Evolutionary conservation across 2,329 filamentous ascomycete species (phyloP).

Genomic region (Colletotrichum sublineola): DNA sequence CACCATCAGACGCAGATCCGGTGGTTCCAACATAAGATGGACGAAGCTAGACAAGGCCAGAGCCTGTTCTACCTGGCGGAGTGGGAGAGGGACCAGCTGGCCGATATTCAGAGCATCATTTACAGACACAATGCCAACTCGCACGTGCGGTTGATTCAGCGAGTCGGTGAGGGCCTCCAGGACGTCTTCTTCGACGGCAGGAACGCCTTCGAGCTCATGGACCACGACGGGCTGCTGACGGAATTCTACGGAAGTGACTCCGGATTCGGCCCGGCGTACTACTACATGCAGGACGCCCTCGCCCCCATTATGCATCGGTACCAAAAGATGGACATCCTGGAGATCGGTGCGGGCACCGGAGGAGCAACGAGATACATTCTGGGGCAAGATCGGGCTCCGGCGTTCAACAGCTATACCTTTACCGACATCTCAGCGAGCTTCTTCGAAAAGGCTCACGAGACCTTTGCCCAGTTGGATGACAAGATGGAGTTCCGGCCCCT

Average conservation of each 20-base stretch:
- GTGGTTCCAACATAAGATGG: neutral
- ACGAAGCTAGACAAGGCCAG: neutral
- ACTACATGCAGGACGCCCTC: neutral
- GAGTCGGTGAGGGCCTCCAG: neutral
- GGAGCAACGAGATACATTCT: neutral
- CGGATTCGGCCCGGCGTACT: neutral
- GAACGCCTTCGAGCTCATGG: conserved; percentile 1
- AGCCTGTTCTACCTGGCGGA: neutral
- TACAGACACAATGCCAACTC: neutral
- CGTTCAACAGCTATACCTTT: neutral
- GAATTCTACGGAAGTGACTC: neutral
- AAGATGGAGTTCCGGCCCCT: neutral
- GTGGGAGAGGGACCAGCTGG: neutral
- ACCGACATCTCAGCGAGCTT: neutral
- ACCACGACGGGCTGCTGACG: neutral
- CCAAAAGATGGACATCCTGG: neutral
- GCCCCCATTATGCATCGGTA: neutral
- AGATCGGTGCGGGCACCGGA: conserved; percentile 41
- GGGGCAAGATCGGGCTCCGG: neutral
- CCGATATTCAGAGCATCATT: neutral
- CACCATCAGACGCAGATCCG: neutral
- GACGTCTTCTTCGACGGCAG: neutral
- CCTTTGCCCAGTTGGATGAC: neutral
- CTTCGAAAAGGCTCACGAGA: neutral
- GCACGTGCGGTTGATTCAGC: neutral